Evolutionary conservation across 257 asterid species (phyloP), one percentile per base, ranked within the genome.

Genomic region (Coffea eugenioides): DNA sequence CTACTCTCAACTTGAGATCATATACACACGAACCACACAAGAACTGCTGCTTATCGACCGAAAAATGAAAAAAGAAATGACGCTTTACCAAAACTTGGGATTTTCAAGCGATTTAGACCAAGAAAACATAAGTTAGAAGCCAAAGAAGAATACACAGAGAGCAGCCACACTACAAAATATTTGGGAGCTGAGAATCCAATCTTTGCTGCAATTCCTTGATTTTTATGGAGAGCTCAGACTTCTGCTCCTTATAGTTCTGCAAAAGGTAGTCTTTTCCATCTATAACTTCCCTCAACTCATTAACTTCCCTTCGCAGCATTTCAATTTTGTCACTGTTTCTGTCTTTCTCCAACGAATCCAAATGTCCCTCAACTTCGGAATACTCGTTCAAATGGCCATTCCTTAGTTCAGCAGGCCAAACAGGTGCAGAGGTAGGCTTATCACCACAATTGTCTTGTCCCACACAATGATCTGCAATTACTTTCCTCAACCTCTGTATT

Each of bases 221-320:
- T 92, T 92, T 93, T 80, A 84, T 12, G 1, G 98, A 89, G 73
- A 95, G 92, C 91, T 95, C 98, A 5, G 84, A 75, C 78, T 89
- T 95, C 79, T 95, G 99, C 83, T 90, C 98, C 90, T 93, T 93
- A 84, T 95, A 95, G 86, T 85, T 95, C 80, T 84, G 93, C 84
- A 95, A 84, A 86, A 93, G 85, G 88, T 91, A 95, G 80, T 95
- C 94, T 83, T 93, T 95, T 75, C 98, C 97, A 5, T 92, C 95
- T 11, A 90, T 89, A 83, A 93, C 78, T 79, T 95, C 98, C 84
- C 88, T 95, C 85, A 93, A 82, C 83, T 95, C 99, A 1, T 79
- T 80, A 52, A 93, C 91, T 84, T 95, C 96, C 79, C 74, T 79
- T 86, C 83, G 92, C 87, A 93, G 88, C 92, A 92, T 86, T 56